Evolutionary conservation across 805 yeast species (phyloP), one percentile per base, ranked within the genome.

Genomic region (Schwanniomyces pseudopolymorphus): DNA sequence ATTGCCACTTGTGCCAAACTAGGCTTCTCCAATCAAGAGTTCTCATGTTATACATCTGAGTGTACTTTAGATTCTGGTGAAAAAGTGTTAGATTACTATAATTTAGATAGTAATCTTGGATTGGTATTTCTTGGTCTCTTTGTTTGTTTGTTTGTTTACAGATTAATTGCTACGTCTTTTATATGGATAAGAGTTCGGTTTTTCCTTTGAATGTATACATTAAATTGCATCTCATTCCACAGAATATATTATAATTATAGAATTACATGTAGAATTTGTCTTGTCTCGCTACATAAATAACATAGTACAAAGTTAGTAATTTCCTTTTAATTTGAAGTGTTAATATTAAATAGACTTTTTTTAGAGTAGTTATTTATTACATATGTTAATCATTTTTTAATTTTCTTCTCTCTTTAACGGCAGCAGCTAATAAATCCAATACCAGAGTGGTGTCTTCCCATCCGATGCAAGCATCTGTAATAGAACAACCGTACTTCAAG

Each of bases 401-500:
- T 3, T 54, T 47, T 77, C 97, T 85, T 77, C 97, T 85, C 40
- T 75, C 73, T 66, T 81, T 80, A 25, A 92, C 94, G 49, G 96
- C 96, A 27, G 79, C 78, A 21, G 97, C 84, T 58, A 92, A 80
- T 43, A 75, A 72, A 43, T 75, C 78, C 57, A 92, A 76, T 45
- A 89, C 92, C 21, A 66, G 70, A 41, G 77, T 92, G 14, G 99
- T 92, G 41, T 82, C 75, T 44, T 87, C 94, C 89, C 96, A 89
- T 49, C 89, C 80, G 50, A 92, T 90, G 77, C 99, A 92, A 26
- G 97, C 96, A 69, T 92, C 99, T n/a, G 99, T 92, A 59, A 92
- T 90, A 25, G 96, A 87, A 52, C 90, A 88, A 52, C 99, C 99
- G 71, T 92, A 92, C 61, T 86, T 81, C 69, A 92, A 80, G 13